Evolutionary conservation across 225 moss, liverwort and hornwort genomes (phyloP).

Genomic region (Sphagnum tenellum): DNA sequence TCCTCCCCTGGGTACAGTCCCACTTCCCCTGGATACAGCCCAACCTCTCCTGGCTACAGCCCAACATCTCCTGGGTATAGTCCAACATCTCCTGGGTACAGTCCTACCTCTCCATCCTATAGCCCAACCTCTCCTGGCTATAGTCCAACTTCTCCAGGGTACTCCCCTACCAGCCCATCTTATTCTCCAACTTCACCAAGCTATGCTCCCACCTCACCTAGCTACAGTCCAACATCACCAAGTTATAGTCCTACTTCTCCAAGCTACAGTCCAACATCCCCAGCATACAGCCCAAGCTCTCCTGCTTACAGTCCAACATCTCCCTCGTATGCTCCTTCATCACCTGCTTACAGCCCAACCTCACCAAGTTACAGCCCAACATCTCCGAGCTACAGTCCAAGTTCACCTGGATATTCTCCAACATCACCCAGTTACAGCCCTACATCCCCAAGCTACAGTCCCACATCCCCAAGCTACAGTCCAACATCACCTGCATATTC

Average conservation of each 20-base stretch:
- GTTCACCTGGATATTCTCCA: constrained; percentile 65
- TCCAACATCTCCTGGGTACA: constrained; percentile 69
- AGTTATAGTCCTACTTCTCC: constrained; percentile 72
- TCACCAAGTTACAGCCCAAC: constrained; percentile 87
- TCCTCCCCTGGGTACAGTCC: constrained; percentile 73
- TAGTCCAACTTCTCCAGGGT: constrained; percentile 87
- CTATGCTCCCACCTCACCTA: constrained; percentile 79
- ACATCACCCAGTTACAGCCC: constrained; percentile 80
- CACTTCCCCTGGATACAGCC: constrained; percentile 73
- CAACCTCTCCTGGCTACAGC: constrained; percentile 70
- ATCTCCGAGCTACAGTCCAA: constrained; percentile 76
- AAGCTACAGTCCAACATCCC: constrained; percentile 57
- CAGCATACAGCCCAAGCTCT: constrained; percentile 77
- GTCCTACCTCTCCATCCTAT: constrained; percentile 68
- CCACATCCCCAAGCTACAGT: constrained; percentile 16
- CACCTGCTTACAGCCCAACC: constrained; percentile 85
- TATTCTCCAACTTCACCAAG: constrained; percentile 77
- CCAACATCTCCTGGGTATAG: constrained; percentile 73
- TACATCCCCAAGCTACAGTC: constrained; percentile 13
- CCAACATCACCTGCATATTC: constrained; percentile 65
- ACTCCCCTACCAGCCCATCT: constrained; percentile 67
- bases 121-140: constrained; percentile 79
- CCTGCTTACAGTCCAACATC: constrained; percentile 80
- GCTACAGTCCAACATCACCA: constrained; percentile 48
- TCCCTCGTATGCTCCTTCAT: constrained; percentile 75